phyloP scores from a whole-genome alignment of 1,284 basidiomycete genomes.

The Melanopsichium pennsylvanicum region DNA sequence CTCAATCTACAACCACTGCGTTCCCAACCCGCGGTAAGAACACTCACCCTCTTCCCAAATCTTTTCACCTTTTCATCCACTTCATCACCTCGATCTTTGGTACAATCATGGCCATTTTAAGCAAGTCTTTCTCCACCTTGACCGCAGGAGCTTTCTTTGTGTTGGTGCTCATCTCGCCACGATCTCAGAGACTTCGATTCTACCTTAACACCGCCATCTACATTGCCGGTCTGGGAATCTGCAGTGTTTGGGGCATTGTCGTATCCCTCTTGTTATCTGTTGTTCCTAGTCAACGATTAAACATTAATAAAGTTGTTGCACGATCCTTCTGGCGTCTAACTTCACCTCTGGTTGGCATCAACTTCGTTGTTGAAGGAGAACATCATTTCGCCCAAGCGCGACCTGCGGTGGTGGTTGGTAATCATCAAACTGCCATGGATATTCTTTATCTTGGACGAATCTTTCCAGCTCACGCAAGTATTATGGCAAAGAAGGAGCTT shows the following conservation, averaged over 20 bases:
- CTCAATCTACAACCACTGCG: too few species aligned
- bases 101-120: slow-evolving; percentile 50
- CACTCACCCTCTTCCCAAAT: not conserved
- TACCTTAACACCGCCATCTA: slow-evolving; percentile 70
- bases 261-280: slow-evolving; percentile 77
- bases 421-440: slow-evolving; percentile 76
- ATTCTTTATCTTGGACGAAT: slow-evolving; percentile 78
- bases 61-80: not conserved
- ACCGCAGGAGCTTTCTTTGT: slow-evolving; percentile 47
- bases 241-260: slow-evolving; percentile 79
- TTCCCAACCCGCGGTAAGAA: too few species aligned
- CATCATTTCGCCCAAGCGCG: slow-evolving; percentile 74
- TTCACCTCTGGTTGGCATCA: slow-evolving; percentile 75
- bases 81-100: not conserved
- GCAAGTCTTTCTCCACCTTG: slow-evolving; percentile 46
- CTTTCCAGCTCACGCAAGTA: slow-evolving; percentile 82
- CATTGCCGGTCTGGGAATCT: slow-evolving; percentile 76
- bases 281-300: slow-evolving; percentile 76
- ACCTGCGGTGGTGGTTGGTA: slow-evolving; percentile 81
- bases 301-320: slow-evolving; percentile 87
- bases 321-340: slow-evolving; percentile 81
- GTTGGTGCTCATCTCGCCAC: slow-evolving; percentile 54
- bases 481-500: slow-evolving; percentile 93
- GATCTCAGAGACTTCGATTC: slow-evolving; percentile 51
- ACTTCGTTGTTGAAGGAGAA: slow-evolving; percentile 82